A percentile compares a stretch with the other conserved stretches of the same genome.
Evolutionary conservation across 768 basidiomycete species (phyloP).

Genomic region (Boletus sp.): DNA sequence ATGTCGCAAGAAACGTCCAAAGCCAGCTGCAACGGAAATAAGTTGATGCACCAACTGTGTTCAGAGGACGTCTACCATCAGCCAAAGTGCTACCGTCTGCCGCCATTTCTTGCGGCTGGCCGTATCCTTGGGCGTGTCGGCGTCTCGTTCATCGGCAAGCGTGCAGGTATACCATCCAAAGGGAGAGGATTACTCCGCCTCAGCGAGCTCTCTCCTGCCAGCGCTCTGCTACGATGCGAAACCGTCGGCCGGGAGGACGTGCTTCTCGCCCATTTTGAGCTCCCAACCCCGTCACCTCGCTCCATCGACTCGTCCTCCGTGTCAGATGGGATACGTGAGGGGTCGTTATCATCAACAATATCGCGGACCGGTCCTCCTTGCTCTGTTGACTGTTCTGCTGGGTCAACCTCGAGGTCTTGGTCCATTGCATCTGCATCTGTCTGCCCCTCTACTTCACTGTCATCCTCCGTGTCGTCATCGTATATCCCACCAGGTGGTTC

Average conservation of each 20-base stretch:
- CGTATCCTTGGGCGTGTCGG: slow-evolving; percentile 60
- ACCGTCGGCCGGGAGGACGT: slow-evolving; percentile 16
- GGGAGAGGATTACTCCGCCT: slow-evolving; percentile 27
- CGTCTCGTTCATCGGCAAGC: slow-evolving; percentile 47
- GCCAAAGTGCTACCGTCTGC: slow-evolving; percentile 41
- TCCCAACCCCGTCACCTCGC: slow-evolving; percentile 24
- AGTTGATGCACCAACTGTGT: neutral
- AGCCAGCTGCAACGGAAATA: neutral
- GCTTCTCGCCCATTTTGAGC: slow-evolving; percentile 30
- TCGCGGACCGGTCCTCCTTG: slow-evolving; percentile 28
- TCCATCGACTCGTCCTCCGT: slow-evolving; percentile 34
- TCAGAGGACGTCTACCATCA: neutral
- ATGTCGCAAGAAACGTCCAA: slow-evolving; percentile 16
- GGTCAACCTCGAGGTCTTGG: slow-evolving; percentile 46
- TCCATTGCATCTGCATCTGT: slow-evolving; percentile 72
- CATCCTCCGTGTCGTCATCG: slow-evolving; percentile 57
- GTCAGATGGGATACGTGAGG: slow-evolving; percentile 24
- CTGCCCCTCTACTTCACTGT: slow-evolving; percentile 47
- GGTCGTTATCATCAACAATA: slow-evolving; percentile 24
- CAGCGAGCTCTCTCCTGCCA: slow-evolving; percentile 22
- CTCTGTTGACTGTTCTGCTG: slow-evolving; percentile 31
- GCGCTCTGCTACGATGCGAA: slow-evolving; percentile 15
- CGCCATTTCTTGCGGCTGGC: slow-evolving; percentile 33
- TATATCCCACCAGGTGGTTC: slow-evolving; percentile 74
- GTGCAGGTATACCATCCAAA: slow-evolving; percentile 33